Conservation (phyloP, 345 rosid species). For the Dipteronia sinensis region DNA sequence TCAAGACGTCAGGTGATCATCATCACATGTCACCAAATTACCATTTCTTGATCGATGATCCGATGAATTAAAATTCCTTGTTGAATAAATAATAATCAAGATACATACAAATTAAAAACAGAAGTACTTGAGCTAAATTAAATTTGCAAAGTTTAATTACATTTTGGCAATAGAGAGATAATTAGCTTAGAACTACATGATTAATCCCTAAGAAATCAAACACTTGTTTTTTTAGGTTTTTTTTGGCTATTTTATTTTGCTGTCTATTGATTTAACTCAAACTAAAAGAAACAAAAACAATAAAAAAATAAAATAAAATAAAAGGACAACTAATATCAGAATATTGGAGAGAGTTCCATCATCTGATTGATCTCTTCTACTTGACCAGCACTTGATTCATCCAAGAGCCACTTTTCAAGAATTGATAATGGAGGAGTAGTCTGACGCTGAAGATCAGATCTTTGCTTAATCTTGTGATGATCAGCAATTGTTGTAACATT, state of each 20-base stretch:
- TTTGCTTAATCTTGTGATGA: slow-evolving; percentile 21
- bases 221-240: background rate
- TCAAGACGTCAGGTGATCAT: background rate
- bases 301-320: background rate
- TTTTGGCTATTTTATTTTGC: slow-evolving; percentile 1
- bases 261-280: slow-evolving; percentile 6
- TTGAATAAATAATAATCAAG: background rate
- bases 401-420: slow-evolving; percentile 98
- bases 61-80: background rate
- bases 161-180: slow-evolving; percentile 30
- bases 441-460: slow-evolving; percentile 17
- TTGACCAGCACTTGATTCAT: slow-evolving; percentile 58
- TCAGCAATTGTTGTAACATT: background rate
- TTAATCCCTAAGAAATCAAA: slow-evolving; percentile 6
- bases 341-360: slow-evolving; percentile 60
- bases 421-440: slow-evolving; percentile 65
- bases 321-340: slow-evolving; percentile 27
- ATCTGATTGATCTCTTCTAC: slow-evolving; percentile 62
- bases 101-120: background rate
- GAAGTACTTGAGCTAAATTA: background rate
- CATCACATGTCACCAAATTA: background rate
- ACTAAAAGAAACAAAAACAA: slow-evolving; percentile 14
- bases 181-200: slow-evolving; percentile 14
- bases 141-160: slow-evolving; percentile 22
- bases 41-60: background rate